Evolutionary conservation across 2,329 filamentous ascomycete species (phyloP).

Genomic region (Cadophora sp.): DNA sequence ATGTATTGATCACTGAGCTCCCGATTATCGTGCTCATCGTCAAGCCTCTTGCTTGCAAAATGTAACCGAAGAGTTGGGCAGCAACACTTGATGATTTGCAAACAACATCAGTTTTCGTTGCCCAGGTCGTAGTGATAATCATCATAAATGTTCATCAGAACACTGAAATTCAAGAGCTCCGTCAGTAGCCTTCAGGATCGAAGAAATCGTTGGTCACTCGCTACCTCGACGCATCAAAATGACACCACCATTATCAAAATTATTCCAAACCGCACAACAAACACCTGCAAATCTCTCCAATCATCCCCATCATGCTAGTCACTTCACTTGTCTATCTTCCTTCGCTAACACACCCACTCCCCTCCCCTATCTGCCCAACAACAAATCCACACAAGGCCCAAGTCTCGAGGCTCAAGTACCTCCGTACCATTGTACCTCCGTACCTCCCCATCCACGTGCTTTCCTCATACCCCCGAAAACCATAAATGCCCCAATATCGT

Average conservation of each 20-base stretch:
- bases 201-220: neutral
- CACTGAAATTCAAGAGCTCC: neutral
- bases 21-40: neutral
- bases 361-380: neutral
- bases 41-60: neutral
- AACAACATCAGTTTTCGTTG: neutral
- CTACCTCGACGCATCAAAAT: neutral
- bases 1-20: neutral
- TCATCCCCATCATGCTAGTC: too few relatives aligned
- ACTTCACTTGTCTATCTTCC: neutral
- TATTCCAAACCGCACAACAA: neutral
- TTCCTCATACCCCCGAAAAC: neutral
- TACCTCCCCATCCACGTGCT: neutral
- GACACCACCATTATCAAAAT: neutral
- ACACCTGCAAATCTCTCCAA: neutral
- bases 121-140: neutral
- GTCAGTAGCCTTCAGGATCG: neutral
- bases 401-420: neutral
- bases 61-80: neutral
- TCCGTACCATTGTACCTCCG: neutral
- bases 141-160: too few relatives aligned
- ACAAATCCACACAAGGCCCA: neutral
- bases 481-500: neutral
- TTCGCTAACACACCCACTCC: neutral
- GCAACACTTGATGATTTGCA: neutral